phyloP scores from a whole-genome alignment of 2,329 filamentous ascomycete species.

The Blastomyces silverae region DNA sequence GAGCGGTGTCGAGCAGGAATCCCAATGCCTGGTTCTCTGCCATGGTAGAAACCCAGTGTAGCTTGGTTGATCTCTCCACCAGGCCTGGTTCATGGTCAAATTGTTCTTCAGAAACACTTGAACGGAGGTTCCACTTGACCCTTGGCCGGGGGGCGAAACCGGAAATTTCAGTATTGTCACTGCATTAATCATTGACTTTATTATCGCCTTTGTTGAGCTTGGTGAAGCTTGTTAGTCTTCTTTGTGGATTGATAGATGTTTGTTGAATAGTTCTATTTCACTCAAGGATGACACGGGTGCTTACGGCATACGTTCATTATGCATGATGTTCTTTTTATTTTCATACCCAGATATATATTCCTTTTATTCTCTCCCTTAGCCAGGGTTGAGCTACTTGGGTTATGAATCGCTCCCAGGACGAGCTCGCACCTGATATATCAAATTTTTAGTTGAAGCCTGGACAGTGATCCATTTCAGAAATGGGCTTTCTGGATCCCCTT shows the following conservation, averaged over 20 bases:
- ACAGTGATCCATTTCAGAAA: neutral
- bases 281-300: neutral
- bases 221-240: neutral
- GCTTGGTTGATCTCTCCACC: slow-evolving; percentile 6
- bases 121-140: neutral
- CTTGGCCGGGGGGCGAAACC: neutral
- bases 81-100: neutral
- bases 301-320: neutral
- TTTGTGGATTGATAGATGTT: neutral
- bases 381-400: neutral
- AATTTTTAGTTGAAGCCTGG: neutral
- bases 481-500: neutral
- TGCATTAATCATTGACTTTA: neutral
- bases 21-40: neutral
- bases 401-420: neutral
- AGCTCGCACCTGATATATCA: neutral
- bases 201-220: neutral
- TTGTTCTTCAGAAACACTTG: neutral
- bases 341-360: neutral
- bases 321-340: neutral
- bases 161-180: neutral
- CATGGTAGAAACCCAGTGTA: neutral
- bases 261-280: neutral
- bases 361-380: neutral
- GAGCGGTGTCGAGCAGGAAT: neutral